phyloP scores from a whole-genome alignment of 306 rosid genomes.

The Corylus americana region DNA sequence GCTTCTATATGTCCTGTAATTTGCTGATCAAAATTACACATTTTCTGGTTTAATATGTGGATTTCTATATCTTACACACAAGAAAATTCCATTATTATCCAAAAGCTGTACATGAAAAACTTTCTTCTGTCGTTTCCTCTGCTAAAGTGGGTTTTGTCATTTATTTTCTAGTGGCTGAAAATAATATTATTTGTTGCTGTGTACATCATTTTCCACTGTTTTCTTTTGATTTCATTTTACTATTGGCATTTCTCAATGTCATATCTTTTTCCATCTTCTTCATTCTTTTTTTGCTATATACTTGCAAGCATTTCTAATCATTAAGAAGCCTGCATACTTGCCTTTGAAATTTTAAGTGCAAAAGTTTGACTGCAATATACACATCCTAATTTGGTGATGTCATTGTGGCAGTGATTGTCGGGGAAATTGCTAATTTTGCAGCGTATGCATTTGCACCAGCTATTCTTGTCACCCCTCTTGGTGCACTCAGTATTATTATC shows the following conservation, averaged over 20 bases:
- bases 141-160: neutral
- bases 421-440: conserved; percentile 97
- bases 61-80: no score
- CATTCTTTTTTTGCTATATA: no score
- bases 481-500: conserved; percentile 97
- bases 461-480: conserved; percentile 95
- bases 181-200: neutral
- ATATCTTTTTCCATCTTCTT: neutral
- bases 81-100: no score
- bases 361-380: neutral
- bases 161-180: neutral
- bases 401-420: conserved; percentile 85
- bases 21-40: no score
- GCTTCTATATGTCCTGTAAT: no score
- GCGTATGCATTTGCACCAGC: conserved; percentile 99
- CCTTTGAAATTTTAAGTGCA: neutral
- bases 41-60: no score
- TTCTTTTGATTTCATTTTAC: neutral
- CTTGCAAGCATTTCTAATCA: neutral
- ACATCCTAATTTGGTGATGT: conserved; percentile 32
- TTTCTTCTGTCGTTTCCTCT: neutral
- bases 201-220: neutral
- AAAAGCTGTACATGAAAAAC: no score
- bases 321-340: neutral
- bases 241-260: neutral